These are phyloP conservation scores for Litchi chinensis DNA, from an alignment of 345 rosid species.

Conservation along the genomic window DNA sequence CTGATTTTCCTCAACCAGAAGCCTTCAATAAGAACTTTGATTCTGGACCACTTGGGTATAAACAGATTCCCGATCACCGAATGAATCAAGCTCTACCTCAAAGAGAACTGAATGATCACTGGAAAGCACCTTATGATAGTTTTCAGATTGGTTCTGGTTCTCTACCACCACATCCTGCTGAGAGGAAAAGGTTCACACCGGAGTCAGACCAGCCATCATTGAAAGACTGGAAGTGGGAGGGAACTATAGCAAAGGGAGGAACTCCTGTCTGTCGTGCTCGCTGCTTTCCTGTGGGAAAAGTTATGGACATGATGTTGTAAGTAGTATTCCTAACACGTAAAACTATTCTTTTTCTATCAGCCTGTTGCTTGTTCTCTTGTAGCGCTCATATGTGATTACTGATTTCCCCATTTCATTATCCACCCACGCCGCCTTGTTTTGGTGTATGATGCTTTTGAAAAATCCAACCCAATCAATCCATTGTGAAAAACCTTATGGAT, in stretches of 20 bases:
- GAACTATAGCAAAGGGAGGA: slow-evolving; percentile 94
- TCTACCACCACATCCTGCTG: slow-evolving; percentile 44
- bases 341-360: neutral
- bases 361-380: slow-evolving; percentile 6
- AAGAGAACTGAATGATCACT: slow-evolving; percentile 49
- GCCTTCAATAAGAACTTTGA: slow-evolving; percentile 49
- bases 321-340: slow-evolving; percentile 29
- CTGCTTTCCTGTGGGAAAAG: slow-evolving; percentile 93
- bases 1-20: slow-evolving; percentile 59
- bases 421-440: neutral
- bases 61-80: slow-evolving; percentile 45
- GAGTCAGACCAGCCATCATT: slow-evolving; percentile 57
- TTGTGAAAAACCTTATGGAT: neutral
- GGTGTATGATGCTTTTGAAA: neutral
- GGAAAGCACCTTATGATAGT: slow-evolving; percentile 57
- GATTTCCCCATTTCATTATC: neutral
- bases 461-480: neutral
- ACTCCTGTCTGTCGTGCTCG: slow-evolving; percentile 88
- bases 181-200: slow-evolving; percentile 59
- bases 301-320: slow-evolving; percentile 80
- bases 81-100: slow-evolving; percentile 33
- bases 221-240: slow-evolving; percentile 98
- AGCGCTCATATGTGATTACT: neutral
- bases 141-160: slow-evolving; percentile 45
- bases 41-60: slow-evolving; percentile 45